Evolutionary conservation across 495 filamentous ascomycete genomes (phyloP), one percentile per base, ranked within the genome.

Genomic region (Penicillium fimorum): DNA sequence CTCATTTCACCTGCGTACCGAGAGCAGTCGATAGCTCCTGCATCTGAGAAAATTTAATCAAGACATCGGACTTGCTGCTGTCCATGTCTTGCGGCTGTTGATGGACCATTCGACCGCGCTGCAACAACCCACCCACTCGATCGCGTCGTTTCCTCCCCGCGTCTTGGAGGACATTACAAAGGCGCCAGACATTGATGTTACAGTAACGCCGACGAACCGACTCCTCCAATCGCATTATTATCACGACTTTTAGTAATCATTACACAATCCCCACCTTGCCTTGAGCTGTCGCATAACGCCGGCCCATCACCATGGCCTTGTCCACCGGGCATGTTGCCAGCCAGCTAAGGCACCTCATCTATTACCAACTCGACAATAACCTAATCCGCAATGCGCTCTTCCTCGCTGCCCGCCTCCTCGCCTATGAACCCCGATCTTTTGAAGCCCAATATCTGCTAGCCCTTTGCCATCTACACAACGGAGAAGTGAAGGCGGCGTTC

Each of bases 301-400:
- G 50, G 46, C 57, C 48, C 57, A 35, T 58, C 63, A 81, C 57
- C 67, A 95, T 95, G 91, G 82, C 89, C 53, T 86, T 89, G 8
- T 75, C 73, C 20, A 82, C 82, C 30, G 83, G 79, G 59, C 79
- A 86, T 67, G 80, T 92, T 60, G 78, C 87, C 40, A 78, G 78
- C 68, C 89, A 96, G 72, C 77, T 97, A 61, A 83, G 88, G 66
- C 88, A 94, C 66, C 80, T 90, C 50, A 85, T 97, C 57, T 89
- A 91, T 72, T 96, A 97, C 73, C 86, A 96, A 66, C 84, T 98
- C 68, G 94, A 98, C 73, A 95, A 93, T 62, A 87, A 92, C 62
- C 80, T 92, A 29, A 79, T 88, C 60, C 82, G 88, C 32, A 97
- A 94, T 62, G 94, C 94, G 49, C 83, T 96, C 29, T 97, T 97